Conservation (phyloP, 768 basidiomycete species). For the Mycena galopus region DNA sequence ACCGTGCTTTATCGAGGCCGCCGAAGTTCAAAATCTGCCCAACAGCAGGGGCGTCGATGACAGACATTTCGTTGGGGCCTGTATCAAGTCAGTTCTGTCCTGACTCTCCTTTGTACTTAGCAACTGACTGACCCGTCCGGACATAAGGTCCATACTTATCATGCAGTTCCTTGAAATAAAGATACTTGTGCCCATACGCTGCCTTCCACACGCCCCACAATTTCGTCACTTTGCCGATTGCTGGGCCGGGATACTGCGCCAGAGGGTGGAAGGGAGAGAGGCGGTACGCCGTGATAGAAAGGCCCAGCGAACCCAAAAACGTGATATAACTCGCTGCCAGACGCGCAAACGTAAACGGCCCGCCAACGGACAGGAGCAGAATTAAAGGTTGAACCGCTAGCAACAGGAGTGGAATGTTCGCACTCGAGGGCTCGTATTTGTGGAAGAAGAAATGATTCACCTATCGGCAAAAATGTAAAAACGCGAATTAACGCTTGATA, state of each 20-base stretch:
- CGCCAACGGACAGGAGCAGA: background rate
- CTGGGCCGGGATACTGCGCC: conserved; percentile 63
- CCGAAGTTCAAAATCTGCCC: conserved; percentile 16
- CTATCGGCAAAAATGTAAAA: background rate
- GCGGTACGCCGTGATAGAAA: conserved; percentile 57
- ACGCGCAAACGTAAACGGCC: background rate
- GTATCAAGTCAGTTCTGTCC: background rate
- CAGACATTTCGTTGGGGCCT: conserved; percentile 34
- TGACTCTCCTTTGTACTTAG: background rate
- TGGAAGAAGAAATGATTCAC: conserved; percentile 20
- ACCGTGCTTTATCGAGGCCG: conserved; percentile 32
- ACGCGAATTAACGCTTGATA: too few relatives aligned
- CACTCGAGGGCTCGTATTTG: conserved; percentile 25
- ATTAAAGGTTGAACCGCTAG: conserved; percentile 2
- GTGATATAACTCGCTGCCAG: conserved; percentile 8
- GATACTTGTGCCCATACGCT: conserved; percentile 57
- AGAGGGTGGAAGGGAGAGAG: conserved; percentile 69
- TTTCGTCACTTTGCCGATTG: conserved; percentile 56
- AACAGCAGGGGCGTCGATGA: conserved; percentile 27
- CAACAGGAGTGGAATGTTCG: conserved; percentile 9
- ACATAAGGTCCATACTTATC: conserved; percentile 69
- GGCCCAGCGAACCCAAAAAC: conserved; percentile 46
- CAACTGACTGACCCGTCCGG: conserved; percentile 60
- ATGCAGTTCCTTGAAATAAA: conserved; percentile 61
- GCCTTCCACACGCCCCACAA: conserved; percentile 52